Evolutionary conservation across 2,329 filamentous ascomycete species (phyloP).

Genomic region (Aspergillus fructus): DNA sequence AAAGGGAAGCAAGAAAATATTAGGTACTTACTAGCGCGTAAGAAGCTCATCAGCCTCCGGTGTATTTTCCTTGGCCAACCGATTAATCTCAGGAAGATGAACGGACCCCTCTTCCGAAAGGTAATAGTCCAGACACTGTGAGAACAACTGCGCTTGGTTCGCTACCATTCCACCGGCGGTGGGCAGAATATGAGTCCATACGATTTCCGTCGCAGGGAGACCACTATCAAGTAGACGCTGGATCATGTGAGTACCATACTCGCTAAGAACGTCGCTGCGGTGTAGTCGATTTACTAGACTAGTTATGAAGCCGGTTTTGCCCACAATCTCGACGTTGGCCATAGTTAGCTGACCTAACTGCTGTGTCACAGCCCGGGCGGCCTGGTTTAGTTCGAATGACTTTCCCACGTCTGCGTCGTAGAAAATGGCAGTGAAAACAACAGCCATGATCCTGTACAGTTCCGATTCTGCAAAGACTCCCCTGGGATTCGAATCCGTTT

Average conservation of each 20-base stretch:
- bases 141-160: slow-evolving; percentile 59
- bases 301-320: slow-evolving; percentile 41
- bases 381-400: slow-evolving; percentile 52
- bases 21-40: slow-evolving; percentile 48
- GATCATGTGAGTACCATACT: slow-evolving; percentile 59
- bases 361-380: slow-evolving; percentile 49
- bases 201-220: slow-evolving; percentile 49
- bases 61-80: slow-evolving; percentile 47
- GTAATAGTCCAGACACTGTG: slow-evolving; percentile 58
- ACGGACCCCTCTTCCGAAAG: slow-evolving; percentile 49
- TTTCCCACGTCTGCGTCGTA: slow-evolving; percentile 55
- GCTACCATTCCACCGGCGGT: slow-evolving; percentile 57
- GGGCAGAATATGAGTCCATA: slow-evolving; percentile 59
- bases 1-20: background rate
- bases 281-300: slow-evolving; percentile 43
- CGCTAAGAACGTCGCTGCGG: slow-evolving; percentile 44
- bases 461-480: slow-evolving; percentile 56
- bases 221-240: slow-evolving; percentile 50
- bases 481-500: slow-evolving; percentile 51
- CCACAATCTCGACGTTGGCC: slow-evolving; percentile 49
- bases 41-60: slow-evolving; percentile 49
- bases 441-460: slow-evolving; percentile 54
- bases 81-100: slow-evolving; percentile 50
- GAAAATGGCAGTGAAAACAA: slow-evolving; percentile 55
- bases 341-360: slow-evolving; percentile 52